Evolutionary conservation across 2,329 filamentous ascomycete species (phyloP), one percentile per base, ranked within the genome.

Genomic region (Teratosphaeria viscida): DNA sequence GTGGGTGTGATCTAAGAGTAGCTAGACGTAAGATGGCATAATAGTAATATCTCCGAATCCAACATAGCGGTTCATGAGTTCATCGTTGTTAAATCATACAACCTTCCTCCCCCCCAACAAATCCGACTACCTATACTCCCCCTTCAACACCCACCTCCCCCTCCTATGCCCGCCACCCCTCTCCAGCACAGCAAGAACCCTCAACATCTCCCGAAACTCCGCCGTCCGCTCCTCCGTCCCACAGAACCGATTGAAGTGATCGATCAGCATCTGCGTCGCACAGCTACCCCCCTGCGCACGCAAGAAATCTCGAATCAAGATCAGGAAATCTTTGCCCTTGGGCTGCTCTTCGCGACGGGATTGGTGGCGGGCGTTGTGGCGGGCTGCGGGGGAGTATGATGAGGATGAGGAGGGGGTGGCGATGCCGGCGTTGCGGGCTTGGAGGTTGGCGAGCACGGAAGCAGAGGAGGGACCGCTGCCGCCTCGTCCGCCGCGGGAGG

Each of bases 221-320:
- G 84, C 82, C 57, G 86, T 87, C 62, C 89, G 82, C 62, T 84
- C 82, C 29, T 80, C 74, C 52, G 84, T 88, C 26, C 81, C 82
- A 70, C 90, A 95, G 68, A 85, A 88, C 14, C 84, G 83, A 73
- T 92, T 90, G 73, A 96, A 97, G 69, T 96, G 90, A 68, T 95
- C 89, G 27, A 96, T 88, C 53, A 96, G 75, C 79, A 90, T 86
- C 76, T 95, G 90, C 52, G 88, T 92, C 5, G 89, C 85, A 5
- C 89, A 89, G 37, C 83, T 82, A 3, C 91, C 91, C 10, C 89
- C 88, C 59, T 95, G 90, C 27, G 84, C 80, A 53, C 81, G 80
- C 64, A 97, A 85, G 66, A 91, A 97, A 52, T 87, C 83, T 47
- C 86, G 85, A 59, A 96, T 95, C 67, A 78, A 70, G 35, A 72